A percentile compares a stretch with the other conserved stretches of the same genome.
These are phyloP conservation scores for Trichoderma breve DNA, from an alignment of 2,329 filamentous ascomycete genomes.

Conservation along the genomic window DNA sequence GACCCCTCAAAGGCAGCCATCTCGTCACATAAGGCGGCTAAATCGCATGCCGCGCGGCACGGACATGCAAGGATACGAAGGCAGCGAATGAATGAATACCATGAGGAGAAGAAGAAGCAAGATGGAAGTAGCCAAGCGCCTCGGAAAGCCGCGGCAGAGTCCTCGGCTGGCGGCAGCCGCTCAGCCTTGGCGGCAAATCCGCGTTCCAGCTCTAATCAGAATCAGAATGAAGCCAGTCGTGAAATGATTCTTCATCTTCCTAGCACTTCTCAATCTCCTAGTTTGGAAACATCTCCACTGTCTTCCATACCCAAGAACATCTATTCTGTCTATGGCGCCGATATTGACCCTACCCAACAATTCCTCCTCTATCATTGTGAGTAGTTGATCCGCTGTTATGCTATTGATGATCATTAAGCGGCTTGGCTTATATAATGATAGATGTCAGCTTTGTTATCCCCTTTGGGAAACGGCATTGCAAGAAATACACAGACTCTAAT, in stretches of 20 bases:
- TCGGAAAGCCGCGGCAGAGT: not conserved
- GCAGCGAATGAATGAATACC: constrained; percentile 6
- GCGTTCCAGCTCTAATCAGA: not conserved
- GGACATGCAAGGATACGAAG: constrained; percentile 5
- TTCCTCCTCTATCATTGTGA: constrained; percentile 11
- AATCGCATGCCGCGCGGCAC: constrained; percentile 8
- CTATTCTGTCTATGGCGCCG: not conserved
- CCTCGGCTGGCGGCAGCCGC: not conserved
- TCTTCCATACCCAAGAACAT: not conserved
- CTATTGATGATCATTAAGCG: not conserved
- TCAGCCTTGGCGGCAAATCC: not conserved
- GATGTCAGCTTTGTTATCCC: constrained; percentile 4
- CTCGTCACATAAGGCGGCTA: constrained; percentile 6
- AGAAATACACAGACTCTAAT: constrained; percentile 1
- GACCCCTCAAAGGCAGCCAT: not conserved
- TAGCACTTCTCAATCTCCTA: not conserved
- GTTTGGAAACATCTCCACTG: not conserved
- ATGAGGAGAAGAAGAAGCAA: not conserved
- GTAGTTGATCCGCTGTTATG: not conserved
- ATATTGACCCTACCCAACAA: not conserved
- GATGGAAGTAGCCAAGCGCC: not conserved
- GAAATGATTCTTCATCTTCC: not conserved
- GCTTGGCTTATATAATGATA: not conserved
- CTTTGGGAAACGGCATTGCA: constrained; percentile 5
- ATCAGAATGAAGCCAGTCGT: not conserved